Base-by-base conservation (phyloP, 2,329 filamentous ascomycete genomes). In the Alternaria arborescens region DNA sequence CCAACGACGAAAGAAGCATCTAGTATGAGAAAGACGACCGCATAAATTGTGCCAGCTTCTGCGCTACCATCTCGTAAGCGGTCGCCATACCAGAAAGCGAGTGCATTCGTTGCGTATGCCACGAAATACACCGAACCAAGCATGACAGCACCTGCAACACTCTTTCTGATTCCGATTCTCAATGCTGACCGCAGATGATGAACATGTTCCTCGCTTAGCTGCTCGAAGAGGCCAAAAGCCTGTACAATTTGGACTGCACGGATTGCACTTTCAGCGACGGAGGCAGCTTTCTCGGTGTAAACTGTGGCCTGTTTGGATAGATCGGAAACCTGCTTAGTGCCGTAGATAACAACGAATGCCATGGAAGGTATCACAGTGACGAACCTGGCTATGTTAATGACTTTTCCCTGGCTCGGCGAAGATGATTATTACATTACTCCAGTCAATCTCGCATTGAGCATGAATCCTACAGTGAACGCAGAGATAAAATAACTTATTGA, bases 1-100 rank as follows among this genome's bases (percentile, higher is more conserved):
- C 88, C 87, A 24, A 90, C 81, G 34, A 90, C 83, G 50, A 90
- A 85, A 8, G 87, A 87, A 26, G 87, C 86, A 64, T 90, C 88
- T 1, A 89, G 81, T 11, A 89, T 85, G 30, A 90, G 79, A 54
- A 89, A 87, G 12, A 89, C 86, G 30, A 89, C 87, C 0, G 87
- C 88, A 66, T 89, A 89, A 16, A 88, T 81, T 1, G 83, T 85
- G 34, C 84, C 84, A 26, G 83, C 84, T 60, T 77, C 74, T 3
- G 70, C 71, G 58, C 67, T 70, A 16, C 65, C 69, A 24, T 67
- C 26, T 18, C 73, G 68, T 36, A 77, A 54, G 24, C 65, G 71
- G 48, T 76, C 68, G 10, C 82, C 82, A 22, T 82, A 76, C 72
- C 78, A 83, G 52, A 83, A 83, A 0, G 81, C 82, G 34, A 83